Base-by-base conservation (phyloP, 805 yeast species). In the Candida methanosorbosa region DNA sequence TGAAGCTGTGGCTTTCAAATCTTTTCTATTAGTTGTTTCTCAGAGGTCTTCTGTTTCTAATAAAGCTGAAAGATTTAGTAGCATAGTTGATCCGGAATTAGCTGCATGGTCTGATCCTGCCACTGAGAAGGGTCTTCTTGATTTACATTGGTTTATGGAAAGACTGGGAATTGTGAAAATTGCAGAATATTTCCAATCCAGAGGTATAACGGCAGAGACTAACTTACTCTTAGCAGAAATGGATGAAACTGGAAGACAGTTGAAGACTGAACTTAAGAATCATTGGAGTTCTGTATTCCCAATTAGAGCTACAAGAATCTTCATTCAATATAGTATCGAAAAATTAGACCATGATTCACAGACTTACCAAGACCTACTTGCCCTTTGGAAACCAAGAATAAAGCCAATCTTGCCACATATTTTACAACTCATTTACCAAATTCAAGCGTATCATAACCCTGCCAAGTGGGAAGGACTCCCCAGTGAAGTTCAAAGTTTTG, bases 81-180 rank as follows among this genome's bases (percentile, higher is more conserved):
- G 76, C 30, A 82, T 94, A 38, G 98, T 94, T 2, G 98, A 92
- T 53, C 95, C 96, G 0, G 97, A 92, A 44, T 64, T 94, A 32
- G 61, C 71, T 11, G 88, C 95, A 0, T 92, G 99, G 99, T 79
- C 90, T 1, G 87, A 88, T 30, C 90, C 87, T 16, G 78, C 75
- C 9, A 90, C 97, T 0, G 87, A 85, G 42, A 86, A 86, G 50
- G 97, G 97, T 0, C 63, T 92, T 20, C 65, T 79, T 50, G 94
- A 90, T 51, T 66, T 94, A 30, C 95, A 86, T 40, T 92, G 97
- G 97, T 92, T 92, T 48, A 90, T 92, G 97, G 97, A 88, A 58
- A 72, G 97, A 48, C 70, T 94, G 34, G 98, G 98, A 3, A 85
- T 92, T 36, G 97, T 87, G 3, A 78, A 78, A 52, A 94, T 92